Percentiles rank a stretch among this genome's conserved stretches.
Conservation (phyloP, 1,284 basidiomycete species). For the Trametes hirsuta region DNA sequence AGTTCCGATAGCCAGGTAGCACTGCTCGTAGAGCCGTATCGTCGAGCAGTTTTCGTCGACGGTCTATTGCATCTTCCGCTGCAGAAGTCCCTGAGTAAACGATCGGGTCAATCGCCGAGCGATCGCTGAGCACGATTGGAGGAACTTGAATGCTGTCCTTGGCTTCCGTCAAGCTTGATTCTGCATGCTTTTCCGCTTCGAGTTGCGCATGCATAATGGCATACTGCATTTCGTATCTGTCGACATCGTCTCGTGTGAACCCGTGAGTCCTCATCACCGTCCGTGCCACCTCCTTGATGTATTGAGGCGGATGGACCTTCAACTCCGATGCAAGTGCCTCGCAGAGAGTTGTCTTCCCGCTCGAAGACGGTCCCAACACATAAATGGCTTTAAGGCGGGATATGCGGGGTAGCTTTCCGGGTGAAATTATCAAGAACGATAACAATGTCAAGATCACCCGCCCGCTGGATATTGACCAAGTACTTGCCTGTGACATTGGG, state of each 20-base stretch:
- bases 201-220: constrained; percentile 62
- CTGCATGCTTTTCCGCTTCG: constrained; percentile 42
- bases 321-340: constrained; percentile 49
- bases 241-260: constrained; percentile 53
- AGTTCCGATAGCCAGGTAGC: constrained; percentile 45
- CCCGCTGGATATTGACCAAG: no score
- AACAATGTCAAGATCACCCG: no score
- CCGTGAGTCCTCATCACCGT: constrained; percentile 53
- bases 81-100: constrained; percentile 57
- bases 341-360: constrained; percentile 68
- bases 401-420: background rate
- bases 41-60: constrained; percentile 39
- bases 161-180: constrained; percentile 20
- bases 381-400: constrained; percentile 29
- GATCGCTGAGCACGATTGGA: constrained; percentile 57
- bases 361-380: constrained; percentile 64
- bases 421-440: no score
- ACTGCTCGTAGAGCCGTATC: constrained; percentile 44
- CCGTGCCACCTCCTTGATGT: constrained; percentile 63
- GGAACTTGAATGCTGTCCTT: constrained; percentile 17
- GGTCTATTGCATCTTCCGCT: constrained; percentile 39
- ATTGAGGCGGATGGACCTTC: constrained; percentile 39
- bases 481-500: no score
- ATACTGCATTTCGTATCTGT: constrained; percentile 58
- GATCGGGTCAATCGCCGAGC: constrained; percentile 64